Conservation (phyloP, 352 stramenopile species). For the Globisporangium iwayamae region DNA sequence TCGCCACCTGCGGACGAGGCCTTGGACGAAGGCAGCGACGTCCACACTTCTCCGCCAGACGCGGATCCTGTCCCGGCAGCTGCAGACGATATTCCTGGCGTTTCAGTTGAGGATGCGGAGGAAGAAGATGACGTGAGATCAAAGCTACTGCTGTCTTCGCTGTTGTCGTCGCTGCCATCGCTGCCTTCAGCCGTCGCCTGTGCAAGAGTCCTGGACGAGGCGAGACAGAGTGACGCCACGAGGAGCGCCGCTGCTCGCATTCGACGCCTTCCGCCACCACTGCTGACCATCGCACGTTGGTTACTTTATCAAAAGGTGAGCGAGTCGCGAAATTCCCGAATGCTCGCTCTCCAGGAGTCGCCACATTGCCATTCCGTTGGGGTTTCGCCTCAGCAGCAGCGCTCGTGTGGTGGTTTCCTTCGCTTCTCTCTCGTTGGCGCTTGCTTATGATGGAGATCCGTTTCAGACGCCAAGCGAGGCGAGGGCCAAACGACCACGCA, state of each 20-base stretch:
- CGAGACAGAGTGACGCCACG: slow-evolving; percentile 3
- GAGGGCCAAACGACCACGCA: background rate
- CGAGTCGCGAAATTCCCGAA: slow-evolving; percentile 4
- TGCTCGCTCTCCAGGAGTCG: background rate
- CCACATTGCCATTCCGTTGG: background rate
- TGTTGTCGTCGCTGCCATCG: background rate
- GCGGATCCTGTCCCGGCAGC: background rate
- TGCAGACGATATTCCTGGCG: background rate
- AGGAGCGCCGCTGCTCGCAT: slow-evolving; percentile 3
- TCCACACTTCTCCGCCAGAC: background rate
- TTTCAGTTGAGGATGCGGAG: background rate
- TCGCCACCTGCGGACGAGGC: background rate
- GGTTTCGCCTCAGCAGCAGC: background rate
- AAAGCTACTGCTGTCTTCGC: background rate
- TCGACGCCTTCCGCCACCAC: background rate
- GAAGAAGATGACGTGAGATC: background rate
- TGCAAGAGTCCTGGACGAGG: background rate
- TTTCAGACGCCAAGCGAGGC: background rate
- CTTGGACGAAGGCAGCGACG: background rate
- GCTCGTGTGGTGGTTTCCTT: background rate
- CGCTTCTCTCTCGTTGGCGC: too few species aligned
- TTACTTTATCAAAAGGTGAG: background rate
- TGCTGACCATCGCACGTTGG: slow-evolving; percentile 2
- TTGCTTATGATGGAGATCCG: background rate
- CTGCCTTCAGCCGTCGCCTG: background rate